Base-by-base conservation (phyloP, 805 yeast genomes). In the Yamadazyma sp. region DNA sequence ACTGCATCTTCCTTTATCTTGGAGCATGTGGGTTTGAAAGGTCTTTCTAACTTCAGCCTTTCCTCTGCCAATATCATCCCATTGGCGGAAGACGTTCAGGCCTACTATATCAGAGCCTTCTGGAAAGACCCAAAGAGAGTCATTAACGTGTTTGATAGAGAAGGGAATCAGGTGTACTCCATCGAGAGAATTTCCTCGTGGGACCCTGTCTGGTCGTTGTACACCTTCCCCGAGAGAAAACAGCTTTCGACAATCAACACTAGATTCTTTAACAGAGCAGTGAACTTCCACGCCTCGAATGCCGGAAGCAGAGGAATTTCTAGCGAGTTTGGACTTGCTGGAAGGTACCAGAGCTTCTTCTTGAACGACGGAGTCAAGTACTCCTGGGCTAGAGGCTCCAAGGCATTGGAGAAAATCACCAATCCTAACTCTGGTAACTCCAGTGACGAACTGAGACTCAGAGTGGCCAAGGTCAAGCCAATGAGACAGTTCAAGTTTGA, bases 401-500 rank as follows among this genome's bases (percentile, higher is more conserved):
- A 74, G 44, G 71, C 50, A 46, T 62, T 80, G 37, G 83, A 78
- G 50, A 64, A 66, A 34, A 64, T 78, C 30, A 53, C 65, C 26
- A 79, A 78, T 50, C 80, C 79, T 4, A 31, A 32, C 20, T 71
- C 72, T 24, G 82, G 80, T 10, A n/a, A n/a, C n/a, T 71, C 71
- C n/a, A 69, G 59, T 39, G 81, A 77, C 50, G 84, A 78, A 53
- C 50, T 55, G 15, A 70, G 80, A 37, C 68, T 67, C 38, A 60
- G 81, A 45, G 67, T 79, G 8, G 84, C 80, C 22, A 66, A 65
- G 40, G 83, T 74, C 5, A 64, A 75, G 44, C 65, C 74, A 35
- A 67, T 79, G 75, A 67, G 84, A 50, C 79, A 73, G 49, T 71
- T 77, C 62, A 68, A 71, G 47, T 68, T 78, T 46, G 84, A 80